Base-by-base conservation (phyloP, 2,329 filamentous ascomycete species). In the Trichophyton equinum region DNA sequence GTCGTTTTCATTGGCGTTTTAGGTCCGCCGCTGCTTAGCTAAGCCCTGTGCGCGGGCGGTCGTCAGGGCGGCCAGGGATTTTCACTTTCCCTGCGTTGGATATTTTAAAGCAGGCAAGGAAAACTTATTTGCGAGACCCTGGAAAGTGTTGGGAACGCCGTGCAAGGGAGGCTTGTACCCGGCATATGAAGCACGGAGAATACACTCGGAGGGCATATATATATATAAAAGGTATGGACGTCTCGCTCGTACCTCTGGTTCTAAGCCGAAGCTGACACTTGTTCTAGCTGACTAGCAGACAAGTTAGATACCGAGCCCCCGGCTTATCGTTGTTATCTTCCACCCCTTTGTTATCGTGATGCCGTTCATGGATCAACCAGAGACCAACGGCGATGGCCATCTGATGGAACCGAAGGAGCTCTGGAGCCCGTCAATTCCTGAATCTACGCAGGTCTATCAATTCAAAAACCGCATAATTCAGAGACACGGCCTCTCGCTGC, bases 401-500 rank as follows among this genome's bases (percentile, higher is more conserved):
- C 13, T 59, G 44, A 47, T 44, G 44, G 57, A 59, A 4, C 59
- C 67, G 20, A 69, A 70, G 55, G 80, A 85, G 69, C 79, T 95
- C 49, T 94, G 89, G 89, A 79, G 80, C 64, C 88, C 91, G 72
- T 77, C 82, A 38, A 74, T 81, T 66, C 88, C 88, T 6, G 73
- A 81, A 55, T 80, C 80, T 44, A 92, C 88, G 6, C 81, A 82
- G 61, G 88, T 92, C 79, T 85, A 82, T 76, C 78, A 78, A 58
- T 95, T 94, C 72, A 80, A 90, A 65, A 78, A 85, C 67, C 77
- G 78, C 59, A 79, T 95, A 65, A 89, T 87, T 73, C 71, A 81
- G 63, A 87, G 86, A 67, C 82, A 91, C 69, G 74, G 76, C 9
- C 73, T 90, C 61, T 71, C 77, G 22, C 77, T 94, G 55, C 71